Evolutionary conservation across 495 filamentous ascomycete species (phyloP).

Genomic region (Penicillium arizonense): DNA sequence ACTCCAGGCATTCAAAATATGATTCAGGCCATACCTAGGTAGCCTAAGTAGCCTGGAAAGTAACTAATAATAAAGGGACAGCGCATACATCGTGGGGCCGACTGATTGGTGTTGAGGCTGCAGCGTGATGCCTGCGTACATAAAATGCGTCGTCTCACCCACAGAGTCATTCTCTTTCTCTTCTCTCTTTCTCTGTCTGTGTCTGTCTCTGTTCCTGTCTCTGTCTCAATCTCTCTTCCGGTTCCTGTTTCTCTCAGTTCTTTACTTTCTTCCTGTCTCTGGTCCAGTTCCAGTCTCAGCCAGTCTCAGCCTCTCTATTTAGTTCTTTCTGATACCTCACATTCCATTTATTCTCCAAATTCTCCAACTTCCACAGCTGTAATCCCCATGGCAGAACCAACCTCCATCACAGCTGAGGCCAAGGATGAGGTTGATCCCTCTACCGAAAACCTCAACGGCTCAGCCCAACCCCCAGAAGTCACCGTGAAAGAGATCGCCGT

Average conservation of each 20-base stretch:
- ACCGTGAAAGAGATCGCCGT: conserved; percentile 14
- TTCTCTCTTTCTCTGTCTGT: conserved; percentile 2
- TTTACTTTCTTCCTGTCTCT: background rate
- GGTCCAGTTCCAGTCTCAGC: background rate
- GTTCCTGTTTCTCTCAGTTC: background rate
- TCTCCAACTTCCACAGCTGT: conserved; percentile 10
- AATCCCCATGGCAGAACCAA: conserved; percentile 30
- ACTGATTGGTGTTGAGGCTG: conserved; percentile 9
- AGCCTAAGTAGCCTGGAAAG: no score
- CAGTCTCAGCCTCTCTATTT: no score
- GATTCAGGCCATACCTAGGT: no score
- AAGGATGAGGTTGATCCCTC: conserved; percentile 32
- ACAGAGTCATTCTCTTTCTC: conserved; percentile 8
- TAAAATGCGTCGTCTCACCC: conserved; percentile 14
- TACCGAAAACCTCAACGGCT: conserved; percentile 21
- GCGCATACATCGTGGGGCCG: conserved; percentile 5
- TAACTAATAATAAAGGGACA: background rate
- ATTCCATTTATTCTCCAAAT: background rate
- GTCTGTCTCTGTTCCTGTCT: background rate
- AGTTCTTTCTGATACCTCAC: no score
- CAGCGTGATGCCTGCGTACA: conserved; percentile 3
- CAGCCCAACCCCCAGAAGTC: conserved; percentile 8
- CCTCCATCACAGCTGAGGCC: conserved; percentile 14
- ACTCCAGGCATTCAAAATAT: no score
- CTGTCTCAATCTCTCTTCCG: background rate